Evolutionary conservation across 2,329 filamentous ascomycete genomes (phyloP).

Genomic region (Penicillium sp.): DNA sequence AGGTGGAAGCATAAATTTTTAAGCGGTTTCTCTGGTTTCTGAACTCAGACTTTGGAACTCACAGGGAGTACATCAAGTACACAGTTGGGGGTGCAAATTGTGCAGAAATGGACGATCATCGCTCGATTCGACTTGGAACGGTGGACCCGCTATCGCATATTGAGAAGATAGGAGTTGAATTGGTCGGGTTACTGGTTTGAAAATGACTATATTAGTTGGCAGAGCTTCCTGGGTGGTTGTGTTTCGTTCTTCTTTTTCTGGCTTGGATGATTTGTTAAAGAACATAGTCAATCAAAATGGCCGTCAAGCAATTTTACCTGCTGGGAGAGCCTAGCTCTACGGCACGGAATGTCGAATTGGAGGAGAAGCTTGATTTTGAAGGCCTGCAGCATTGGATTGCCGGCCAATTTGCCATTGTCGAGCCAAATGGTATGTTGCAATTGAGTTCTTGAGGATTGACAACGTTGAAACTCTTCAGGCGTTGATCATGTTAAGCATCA

Average conservation of each 20-base stretch:
- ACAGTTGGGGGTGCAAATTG: background rate
- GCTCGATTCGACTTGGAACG: background rate
- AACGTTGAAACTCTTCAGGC: background rate
- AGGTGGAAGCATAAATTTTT: no score
- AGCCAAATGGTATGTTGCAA: slow-evolving; percentile 32
- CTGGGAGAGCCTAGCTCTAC: slow-evolving; percentile 28
- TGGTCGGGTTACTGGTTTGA: background rate
- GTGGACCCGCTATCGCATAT: slow-evolving; percentile 10
- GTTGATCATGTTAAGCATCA: background rate
- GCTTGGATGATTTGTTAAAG: background rate
- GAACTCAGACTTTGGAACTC: no score
- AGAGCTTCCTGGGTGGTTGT: background rate
- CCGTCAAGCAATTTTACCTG: slow-evolving; percentile 26
- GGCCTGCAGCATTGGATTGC: slow-evolving; percentile 30
- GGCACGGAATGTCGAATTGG: slow-evolving; percentile 28
- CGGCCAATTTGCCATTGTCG: slow-evolving; percentile 37
- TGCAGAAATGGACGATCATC: slow-evolving; percentile 10
- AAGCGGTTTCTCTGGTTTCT: no score
- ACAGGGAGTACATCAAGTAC: background rate
- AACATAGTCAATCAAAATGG: slow-evolving; percentile 15
- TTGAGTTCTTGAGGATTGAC: background rate
- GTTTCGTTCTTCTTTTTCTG: slow-evolving; percentile 1
- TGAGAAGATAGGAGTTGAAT: background rate
- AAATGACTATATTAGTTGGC: slow-evolving; percentile 3
- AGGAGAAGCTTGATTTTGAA: slow-evolving; percentile 25